Conservation (phyloP, 208 protist species). For the Leishmania gerbilli region DNA sequence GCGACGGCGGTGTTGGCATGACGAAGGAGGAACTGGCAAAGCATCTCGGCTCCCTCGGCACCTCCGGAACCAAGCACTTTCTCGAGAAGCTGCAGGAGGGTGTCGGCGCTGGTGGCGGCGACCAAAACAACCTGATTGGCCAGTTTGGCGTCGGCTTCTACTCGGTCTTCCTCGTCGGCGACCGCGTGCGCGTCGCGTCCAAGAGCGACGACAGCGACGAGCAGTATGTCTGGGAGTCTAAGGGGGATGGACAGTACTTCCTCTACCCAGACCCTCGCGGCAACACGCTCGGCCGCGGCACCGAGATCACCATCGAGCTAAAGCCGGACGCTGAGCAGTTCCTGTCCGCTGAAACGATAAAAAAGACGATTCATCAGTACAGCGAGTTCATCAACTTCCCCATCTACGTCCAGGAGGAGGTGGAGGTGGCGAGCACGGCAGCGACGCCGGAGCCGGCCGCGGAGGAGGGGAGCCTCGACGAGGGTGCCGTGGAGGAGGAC, state of each 20-base stretch:
- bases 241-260: constrained; percentile 94
- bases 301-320: constrained; percentile 95
- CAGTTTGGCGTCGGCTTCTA: constrained; percentile 99
- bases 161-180: constrained; percentile 99
- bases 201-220: constrained; percentile 92
- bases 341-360: constrained; percentile 91
- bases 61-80: constrained; percentile 98
- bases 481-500: constrained; percentile 46
- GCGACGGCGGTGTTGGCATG: constrained; percentile 99
- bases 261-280: constrained; percentile 95
- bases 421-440: constrained; percentile 64
- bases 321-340: constrained; percentile 98
- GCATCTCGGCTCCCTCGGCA: constrained; percentile 99
- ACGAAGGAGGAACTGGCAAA: constrained; percentile 98
- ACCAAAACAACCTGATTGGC: constrained; percentile 98
- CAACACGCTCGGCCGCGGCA: constrained; percentile 97
- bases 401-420: constrained; percentile 94
- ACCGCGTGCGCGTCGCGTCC: constrained; percentile 96
- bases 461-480: constrained; percentile 79
- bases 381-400: constrained; percentile 99
- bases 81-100: constrained; percentile 77
- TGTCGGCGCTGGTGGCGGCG: constrained; percentile 19
- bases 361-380: constrained; percentile 97
- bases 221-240: constrained; percentile 99
- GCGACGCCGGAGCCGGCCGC: constrained; percentile 31